Evolutionary conservation across 345 rosid genomes (phyloP), one percentile per base, ranked within the genome.

Genomic region (Geranium rotundifolium): DNA sequence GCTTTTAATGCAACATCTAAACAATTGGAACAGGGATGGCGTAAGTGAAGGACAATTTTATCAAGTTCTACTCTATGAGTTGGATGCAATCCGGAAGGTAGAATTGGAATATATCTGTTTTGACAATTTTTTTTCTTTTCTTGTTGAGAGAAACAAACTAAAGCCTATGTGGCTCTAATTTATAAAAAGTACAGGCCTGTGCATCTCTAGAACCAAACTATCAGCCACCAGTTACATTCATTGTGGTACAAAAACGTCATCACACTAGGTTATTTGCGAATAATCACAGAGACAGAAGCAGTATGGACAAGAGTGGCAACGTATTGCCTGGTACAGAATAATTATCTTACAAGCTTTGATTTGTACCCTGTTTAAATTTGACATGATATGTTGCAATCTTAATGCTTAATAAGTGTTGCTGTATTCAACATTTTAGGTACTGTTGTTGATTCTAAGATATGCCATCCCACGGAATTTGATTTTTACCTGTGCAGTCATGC

Each of bases 211-310:
- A 90, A 76, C 91, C 99, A 29, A 90, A 86, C 66, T 95, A 95
- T 84, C 97, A 95, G 85, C 99, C 99, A 60, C 89, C 96, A 1
- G 99, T 95, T 56, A 95, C 99, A 13, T 95, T 95, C 77, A 96
- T 90, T 55, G 99, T 95, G 66, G 99, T 95, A 70, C 99, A 95
- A 78, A 95, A 95, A 79, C 95, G 99, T 46, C 99, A 90, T 64
- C 99, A 95, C 79, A 95, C 99, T 4, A 85, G 99, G 73, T 80
- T 95, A 75, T 95, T 95, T 71, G 96, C 99, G 52, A 82, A 85
- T 63, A 77, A 88, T 69, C 97, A 95, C 62, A 60, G 57, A 31
- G 95, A 95, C 60, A 84, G 86, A 17, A 73, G 72, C 65, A 69
- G 95, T 19, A 88, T 90, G 54, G 99, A 90, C 74, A 81, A 56